Evolutionary conservation across 441 rosid genomes (phyloP).

Genomic region (Arabidopsis lyrata): DNA sequence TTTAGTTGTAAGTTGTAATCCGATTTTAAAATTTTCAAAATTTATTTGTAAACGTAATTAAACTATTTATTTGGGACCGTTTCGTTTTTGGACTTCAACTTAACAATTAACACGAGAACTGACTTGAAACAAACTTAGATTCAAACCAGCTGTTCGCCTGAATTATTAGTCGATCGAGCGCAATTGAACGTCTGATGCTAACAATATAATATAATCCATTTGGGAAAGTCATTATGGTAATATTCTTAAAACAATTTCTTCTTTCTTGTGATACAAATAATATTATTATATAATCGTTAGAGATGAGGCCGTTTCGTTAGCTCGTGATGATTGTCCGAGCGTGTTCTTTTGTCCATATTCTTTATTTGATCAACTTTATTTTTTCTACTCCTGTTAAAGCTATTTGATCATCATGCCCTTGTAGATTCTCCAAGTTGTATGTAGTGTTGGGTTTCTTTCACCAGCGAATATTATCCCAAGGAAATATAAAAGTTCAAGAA

Average conservation of each 20-base stretch:
- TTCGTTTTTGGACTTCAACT: background rate
- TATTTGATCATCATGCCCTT: constrained; percentile 42
- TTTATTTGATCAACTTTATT: constrained; percentile 45
- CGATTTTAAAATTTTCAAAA: background rate
- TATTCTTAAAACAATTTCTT: constrained; percentile 9
- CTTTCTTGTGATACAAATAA: constrained; percentile 23
- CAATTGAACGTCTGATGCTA: constrained; percentile 5
- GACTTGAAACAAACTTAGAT: background rate
- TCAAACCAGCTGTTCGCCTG: background rate
- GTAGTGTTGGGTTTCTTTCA: constrained; percentile 53
- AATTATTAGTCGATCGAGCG: constrained; percentile 11
- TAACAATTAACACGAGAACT: background rate
- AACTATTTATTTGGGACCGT: background rate
- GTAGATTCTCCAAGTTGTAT: constrained; percentile 73
- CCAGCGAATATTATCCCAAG: constrained; percentile 47
- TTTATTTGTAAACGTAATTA: background rate
- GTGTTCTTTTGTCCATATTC: constrained; percentile 51
- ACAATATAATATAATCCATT: constrained; percentile 4
- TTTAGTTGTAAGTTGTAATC: background rate
- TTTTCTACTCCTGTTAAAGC: constrained; percentile 52
- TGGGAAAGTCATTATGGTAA: constrained; percentile 17
- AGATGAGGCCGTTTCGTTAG: constrained; percentile 47
- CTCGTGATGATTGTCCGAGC: constrained; percentile 58
- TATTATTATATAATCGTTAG: constrained; percentile 42
- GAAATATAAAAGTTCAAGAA: constrained; percentile 6